A percentile compares a stretch with the other conserved stretches of the same genome.
These are phyloP conservation scores for Plasmodium sp. DNA, from an alignment of 169 alveolate species.

Conservation along the genomic window DNA sequence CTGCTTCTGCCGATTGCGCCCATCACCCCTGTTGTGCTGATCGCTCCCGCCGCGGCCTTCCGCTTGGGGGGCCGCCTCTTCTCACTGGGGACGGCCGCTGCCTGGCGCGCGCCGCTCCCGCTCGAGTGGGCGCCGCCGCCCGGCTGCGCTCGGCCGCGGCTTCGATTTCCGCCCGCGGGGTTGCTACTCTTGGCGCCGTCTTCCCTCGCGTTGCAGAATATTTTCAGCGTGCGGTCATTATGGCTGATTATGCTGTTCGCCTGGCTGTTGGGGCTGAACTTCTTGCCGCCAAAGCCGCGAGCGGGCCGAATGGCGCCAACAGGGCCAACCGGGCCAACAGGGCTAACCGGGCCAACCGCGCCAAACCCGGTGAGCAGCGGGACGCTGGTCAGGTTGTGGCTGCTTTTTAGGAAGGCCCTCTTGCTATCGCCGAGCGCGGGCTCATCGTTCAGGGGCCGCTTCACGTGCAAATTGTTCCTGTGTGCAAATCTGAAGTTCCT, in stretches of 20 bases:
- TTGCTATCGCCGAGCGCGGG: background rate
- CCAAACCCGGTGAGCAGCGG: background rate
- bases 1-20: too few species aligned
- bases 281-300: background rate
- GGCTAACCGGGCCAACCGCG: background rate
- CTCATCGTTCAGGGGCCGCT: background rate
- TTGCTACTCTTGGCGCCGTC: slow-evolving; percentile 4
- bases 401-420: background rate
- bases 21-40: too few species aligned
- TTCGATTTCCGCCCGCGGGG: background rate
- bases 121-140: background rate
- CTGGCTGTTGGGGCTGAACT: slow-evolving; percentile 10
- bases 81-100: background rate
- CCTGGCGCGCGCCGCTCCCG: background rate
- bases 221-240: slow-evolving; percentile 35
- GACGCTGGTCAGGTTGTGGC: background rate
- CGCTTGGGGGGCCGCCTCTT: background rate
- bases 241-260: slow-evolving; percentile 24
- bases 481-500: background rate
- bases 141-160: background rate
- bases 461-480: slow-evolving; percentile 3
- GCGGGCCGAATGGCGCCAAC: background rate
- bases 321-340: background rate
- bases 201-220: slow-evolving; percentile 28
- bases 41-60: background rate